A percentile compares a stretch with the other conserved stretches of the same genome.
phyloP scores from a whole-genome alignment of 2,329 filamentous ascomycete genomes.

The Blastomyces parvus region DNA sequence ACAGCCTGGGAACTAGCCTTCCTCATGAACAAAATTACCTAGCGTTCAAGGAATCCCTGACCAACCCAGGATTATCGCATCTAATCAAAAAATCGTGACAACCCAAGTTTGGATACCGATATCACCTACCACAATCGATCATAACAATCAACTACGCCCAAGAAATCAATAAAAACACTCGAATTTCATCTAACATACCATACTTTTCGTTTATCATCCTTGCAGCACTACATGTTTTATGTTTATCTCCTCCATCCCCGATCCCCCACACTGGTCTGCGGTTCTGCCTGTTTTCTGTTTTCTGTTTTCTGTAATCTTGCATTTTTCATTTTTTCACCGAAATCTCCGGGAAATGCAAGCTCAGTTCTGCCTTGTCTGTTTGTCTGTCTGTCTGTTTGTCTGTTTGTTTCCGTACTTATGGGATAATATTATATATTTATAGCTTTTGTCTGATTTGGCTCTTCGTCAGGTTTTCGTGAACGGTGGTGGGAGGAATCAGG shows the following conservation, averaged over 20 bases:
- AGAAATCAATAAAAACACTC: neutral
- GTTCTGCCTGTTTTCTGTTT: neutral
- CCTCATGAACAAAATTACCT: neutral
- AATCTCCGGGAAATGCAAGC: too few species aligned
- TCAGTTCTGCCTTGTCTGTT: too few species aligned
- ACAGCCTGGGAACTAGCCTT: neutral
- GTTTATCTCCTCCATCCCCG: too few species aligned
- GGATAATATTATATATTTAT: too few species aligned
- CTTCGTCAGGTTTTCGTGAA: too few species aligned
- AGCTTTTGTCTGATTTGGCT: too few species aligned
- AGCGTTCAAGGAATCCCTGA: too few species aligned
- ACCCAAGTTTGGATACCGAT: slow-evolving; percentile 1
- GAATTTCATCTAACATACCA: neutral
- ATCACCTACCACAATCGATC: neutral
- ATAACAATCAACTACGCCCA: neutral
- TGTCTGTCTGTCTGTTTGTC: too few species aligned
- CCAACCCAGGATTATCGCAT: neutral
- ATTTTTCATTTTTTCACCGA: too few species aligned
- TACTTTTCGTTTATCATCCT: neutral
- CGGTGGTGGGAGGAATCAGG: too few species aligned
- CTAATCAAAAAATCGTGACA: neutral
- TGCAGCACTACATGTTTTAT: neutral
- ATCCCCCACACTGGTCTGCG: neutral
- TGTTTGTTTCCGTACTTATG: too few species aligned
- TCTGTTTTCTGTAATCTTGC: neutral